Percentiles rank a stretch among this genome's conserved stretches.
phyloP scores from a whole-genome alignment of 805 yeast species.

The Blastobotrys muscicola region DNA sequence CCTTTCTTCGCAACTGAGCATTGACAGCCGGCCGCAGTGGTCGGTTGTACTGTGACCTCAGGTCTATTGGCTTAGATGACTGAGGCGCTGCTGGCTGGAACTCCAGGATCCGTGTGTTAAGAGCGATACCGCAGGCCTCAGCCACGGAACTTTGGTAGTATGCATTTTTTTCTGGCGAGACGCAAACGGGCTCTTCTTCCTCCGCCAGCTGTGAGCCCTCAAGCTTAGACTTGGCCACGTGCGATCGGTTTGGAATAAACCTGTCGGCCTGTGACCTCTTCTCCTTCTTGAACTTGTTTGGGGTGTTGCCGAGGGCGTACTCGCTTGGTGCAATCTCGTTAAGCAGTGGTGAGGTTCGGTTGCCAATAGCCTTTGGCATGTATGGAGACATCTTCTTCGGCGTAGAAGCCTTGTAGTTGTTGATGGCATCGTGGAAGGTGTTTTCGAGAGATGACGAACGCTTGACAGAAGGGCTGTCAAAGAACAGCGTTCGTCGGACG shows the following conservation, averaged over 20 bases:
- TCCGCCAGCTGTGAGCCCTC: neutral
- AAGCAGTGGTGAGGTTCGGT: slow-evolving; percentile 31
- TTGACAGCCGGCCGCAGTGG: slow-evolving; percentile 26
- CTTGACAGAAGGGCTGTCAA: slow-evolving; percentile 11
- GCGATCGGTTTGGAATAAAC: slow-evolving; percentile 50
- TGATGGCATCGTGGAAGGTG: neutral
- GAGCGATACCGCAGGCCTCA: slow-evolving; percentile 83
- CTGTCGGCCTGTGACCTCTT: slow-evolving; percentile 37
- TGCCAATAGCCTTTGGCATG: slow-evolving; percentile 10
- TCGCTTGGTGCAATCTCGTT: slow-evolving; percentile 36
- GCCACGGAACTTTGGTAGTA: slow-evolving; percentile 74
- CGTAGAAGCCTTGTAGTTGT: slow-evolving; percentile 6
- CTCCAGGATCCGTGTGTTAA: slow-evolving; percentile 73
- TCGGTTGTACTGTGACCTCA: slow-evolving; percentile 28
- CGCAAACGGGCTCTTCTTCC: neutral
- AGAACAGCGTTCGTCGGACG: slow-evolving; percentile 10
- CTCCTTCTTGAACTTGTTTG: slow-evolving; percentile 17
- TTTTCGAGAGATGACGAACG: slow-evolving; percentile 17
- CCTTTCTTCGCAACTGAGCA: slow-evolving; percentile 39
- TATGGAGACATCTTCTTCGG: slow-evolving; percentile 12
- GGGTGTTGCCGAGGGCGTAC: slow-evolving; percentile 27
- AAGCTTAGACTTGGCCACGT: slow-evolving; percentile 36
- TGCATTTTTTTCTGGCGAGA: neutral
- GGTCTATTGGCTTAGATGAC: slow-evolving; percentile 28
- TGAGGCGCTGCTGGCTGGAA: slow-evolving; percentile 85